phyloP scores from a whole-genome alignment of 2,329 filamentous ascomycete genomes.

The Neurospora sp. region DNA sequence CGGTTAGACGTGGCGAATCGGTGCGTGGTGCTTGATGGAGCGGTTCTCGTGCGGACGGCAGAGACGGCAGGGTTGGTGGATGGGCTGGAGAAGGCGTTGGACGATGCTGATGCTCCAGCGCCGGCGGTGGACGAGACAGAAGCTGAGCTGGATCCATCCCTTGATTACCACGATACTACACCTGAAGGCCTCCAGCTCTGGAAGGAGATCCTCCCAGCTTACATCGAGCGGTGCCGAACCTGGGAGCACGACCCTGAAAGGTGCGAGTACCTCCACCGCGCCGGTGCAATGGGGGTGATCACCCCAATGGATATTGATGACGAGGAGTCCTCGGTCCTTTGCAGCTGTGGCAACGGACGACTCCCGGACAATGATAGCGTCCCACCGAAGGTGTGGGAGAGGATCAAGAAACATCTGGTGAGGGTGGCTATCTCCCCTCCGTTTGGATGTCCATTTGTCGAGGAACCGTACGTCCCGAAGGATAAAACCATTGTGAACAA shows the following conservation, averaged over 20 bases:
- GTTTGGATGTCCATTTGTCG: conserved; percentile 35
- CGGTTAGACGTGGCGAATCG: conserved; percentile 28
- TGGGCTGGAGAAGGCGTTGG: not conserved
- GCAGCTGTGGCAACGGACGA: conserved; percentile 35
- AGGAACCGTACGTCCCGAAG: conserved; percentile 26
- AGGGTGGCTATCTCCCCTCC: conserved; percentile 49
- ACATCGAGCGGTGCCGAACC: conserved; percentile 38
- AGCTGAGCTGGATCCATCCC: not conserved
- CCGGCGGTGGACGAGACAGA: no score
- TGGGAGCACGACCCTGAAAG: conserved; percentile 29
- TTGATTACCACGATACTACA: not conserved
- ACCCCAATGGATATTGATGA: conserved; percentile 30
- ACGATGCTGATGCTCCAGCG: not conserved
- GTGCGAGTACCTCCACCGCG: conserved; percentile 33
- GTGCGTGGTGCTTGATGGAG: conserved; percentile 36
- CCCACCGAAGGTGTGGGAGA: conserved; percentile 33
- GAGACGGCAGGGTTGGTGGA: not conserved
- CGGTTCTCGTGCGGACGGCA: conserved; percentile 33
- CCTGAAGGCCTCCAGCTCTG: conserved; percentile 26
- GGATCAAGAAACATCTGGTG: conserved; percentile 33
- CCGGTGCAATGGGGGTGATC: conserved; percentile 11
- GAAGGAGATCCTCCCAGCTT: conserved; percentile 33
- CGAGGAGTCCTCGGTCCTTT: conserved; percentile 28
- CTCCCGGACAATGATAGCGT: conserved; percentile 29
- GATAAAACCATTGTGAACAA: not conserved